These are phyloP conservation scores for Saccharum hybrid DNA, from an alignment of 202 grass and related monocot genomes.

Conservation along the genomic window DNA sequence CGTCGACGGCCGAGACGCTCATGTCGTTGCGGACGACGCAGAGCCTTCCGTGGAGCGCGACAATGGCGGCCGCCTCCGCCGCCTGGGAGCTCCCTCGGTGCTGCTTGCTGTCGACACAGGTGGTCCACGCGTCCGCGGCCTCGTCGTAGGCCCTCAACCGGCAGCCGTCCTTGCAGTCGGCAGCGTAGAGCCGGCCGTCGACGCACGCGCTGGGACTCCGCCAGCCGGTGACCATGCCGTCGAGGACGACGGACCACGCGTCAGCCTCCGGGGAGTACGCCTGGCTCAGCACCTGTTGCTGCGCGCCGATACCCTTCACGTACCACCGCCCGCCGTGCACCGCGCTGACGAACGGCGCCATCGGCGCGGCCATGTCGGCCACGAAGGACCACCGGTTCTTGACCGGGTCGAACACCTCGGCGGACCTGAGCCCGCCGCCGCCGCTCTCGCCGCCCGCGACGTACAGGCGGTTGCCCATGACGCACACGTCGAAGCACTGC, in stretches of 20 bases:
- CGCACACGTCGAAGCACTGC: conserved; percentile 60
- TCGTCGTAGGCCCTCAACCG: conserved; percentile 66
- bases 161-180: conserved; percentile 84
- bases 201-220: conserved; percentile 67
- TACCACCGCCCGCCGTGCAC: conserved; percentile 80
- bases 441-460: conserved; percentile 75
- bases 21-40: conserved; percentile 84
- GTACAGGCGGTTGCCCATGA: conserved; percentile 74
- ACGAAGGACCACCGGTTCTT: conserved; percentile 86
- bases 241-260: conserved; percentile 57
- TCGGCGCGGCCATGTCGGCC: conserved; percentile 63
- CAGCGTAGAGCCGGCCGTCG: conserved; percentile 58
- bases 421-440: conserved; percentile 51
- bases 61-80: conserved; percentile 66
- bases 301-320: conserved; percentile 66
- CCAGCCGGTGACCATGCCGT: conserved; percentile 77
- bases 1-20: conserved; percentile 66
- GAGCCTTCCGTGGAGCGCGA: conserved; percentile 61
- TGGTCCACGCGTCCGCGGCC: conserved; percentile 52
- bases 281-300: conserved; percentile 68
- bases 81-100: conserved; percentile 68
- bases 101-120: conserved; percentile 48
- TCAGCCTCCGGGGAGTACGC: conserved; percentile 58
- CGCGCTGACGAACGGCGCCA: conserved; percentile 72
- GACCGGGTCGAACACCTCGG: conserved; percentile 70